Evolutionary conservation across 345 rosid species (phyloP), one percentile per base, ranked within the genome.

Genomic region (Citrus cavaleriei): DNA sequence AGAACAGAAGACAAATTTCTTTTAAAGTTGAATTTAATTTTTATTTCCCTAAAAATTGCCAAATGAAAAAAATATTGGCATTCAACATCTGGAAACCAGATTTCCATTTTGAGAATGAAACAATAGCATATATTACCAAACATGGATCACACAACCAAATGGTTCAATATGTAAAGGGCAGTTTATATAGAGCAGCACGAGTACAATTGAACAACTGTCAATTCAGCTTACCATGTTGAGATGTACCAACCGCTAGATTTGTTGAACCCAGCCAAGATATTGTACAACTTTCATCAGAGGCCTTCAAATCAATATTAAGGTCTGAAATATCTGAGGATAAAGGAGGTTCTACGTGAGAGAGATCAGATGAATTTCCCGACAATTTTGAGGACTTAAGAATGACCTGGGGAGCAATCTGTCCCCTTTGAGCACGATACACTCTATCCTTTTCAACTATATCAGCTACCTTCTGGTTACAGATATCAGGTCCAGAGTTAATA

Each of bases 381-480:
- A 74, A 28, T 72, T 85, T 84, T 27, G 83, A 76, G 70, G 84
- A 64, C 77, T 85, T 91, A 63, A 83, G 80, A 79, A 75, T 78
- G 80, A 89, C 72, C 76, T 90, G 99, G 67, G 97, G 98, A 77
- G 92, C 92, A 81, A 81, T 75, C 34, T 83, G 88, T 61, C 96
- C 97, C 63, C 99, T 92, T 30, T 88, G 99, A 10, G 93, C 86
- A 78, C 84, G 88, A 83, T 89, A 90, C 16, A 92, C 97, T 84
- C 96, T 89, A 69, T 93, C 90, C 81, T 82, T 92, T 78, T 92
- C 99, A 68, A 93, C 97, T 77, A 93, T 89, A 78, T 91, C 91
- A 37, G 98, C 99, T 25, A 93, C 95, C 90, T 88, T 92, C 85
- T 86, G 91, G 80, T 92, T 95, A 81, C 98, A 93, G 30, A 84